Evolutionary conservation across 345 rosid genomes (phyloP), one percentile per base, ranked within the genome.

Genomic region (Acer campestre): DNA sequence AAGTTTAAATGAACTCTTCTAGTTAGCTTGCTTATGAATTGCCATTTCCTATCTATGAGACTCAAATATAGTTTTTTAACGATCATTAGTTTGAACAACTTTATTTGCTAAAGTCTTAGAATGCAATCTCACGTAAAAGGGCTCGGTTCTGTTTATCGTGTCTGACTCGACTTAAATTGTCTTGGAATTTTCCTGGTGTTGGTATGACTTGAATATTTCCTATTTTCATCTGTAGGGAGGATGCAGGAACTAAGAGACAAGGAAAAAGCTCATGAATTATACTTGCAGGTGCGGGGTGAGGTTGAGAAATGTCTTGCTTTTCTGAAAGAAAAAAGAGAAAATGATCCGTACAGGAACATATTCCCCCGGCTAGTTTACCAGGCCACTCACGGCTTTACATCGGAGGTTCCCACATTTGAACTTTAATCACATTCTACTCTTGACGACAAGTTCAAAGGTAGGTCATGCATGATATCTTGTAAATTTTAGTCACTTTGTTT

Each of bases 341-440:
- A 75, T 12, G 94, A 93, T 81, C 97, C 95, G 0, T 91, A 88
- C 74, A 85, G 97, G 80, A 86, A 82, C 80, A 61, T 90, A 13
- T 44, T 88, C 49, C 38, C 94, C 51, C 85, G 97, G 55, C 6
- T 86, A 13, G 46, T 79, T 40, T 91, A 87, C 75, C 92, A 78
- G 74, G 85, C 92, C 42, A 80, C 69, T 1, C 88, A 84, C 53
- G 93, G 92, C 27, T 53, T 78, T 69, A 58, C 78, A 59, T 86
- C 89, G 1, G 77, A 89, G 71, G 68, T 93, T 80, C 97, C 95
- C 1, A 88, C 94, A 0, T 91, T 94, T 79, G 86, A 90, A 10
- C 80, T 88, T 40, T 93, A 74, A 89, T 76, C 25, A 4, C 14
- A n/a, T 51, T 31, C 7, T 23, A 10, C 2, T 4, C 17, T 35